These are phyloP conservation scores for Phytophthora hybrid DNA, from an alignment of 352 stramenopile species.

Conservation along the genomic window DNA sequence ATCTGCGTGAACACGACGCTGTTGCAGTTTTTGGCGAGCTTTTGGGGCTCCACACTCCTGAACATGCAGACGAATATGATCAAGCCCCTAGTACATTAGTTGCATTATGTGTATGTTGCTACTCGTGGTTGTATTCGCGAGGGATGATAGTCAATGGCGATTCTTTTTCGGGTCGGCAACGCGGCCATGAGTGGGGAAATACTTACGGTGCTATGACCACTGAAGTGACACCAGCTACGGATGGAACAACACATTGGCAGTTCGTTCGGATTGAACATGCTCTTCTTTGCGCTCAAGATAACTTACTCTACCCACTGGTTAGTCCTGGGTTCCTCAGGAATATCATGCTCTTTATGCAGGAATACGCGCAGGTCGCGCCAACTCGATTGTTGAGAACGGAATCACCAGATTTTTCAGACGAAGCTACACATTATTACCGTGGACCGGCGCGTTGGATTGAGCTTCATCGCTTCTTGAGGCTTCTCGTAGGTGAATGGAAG, in stretches of 20 bases:
- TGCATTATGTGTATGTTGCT: conserved; percentile 60
- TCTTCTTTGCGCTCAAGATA: conserved; percentile 72
- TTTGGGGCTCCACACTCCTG: conserved; percentile 52
- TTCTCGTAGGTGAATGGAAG: conserved; percentile 79
- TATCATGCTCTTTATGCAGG: conserved; percentile 57
- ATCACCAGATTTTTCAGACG: conserved; percentile 11
- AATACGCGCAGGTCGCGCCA: conserved; percentile 57
- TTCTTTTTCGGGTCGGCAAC: conserved; percentile 21
- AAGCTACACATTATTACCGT: neutral
- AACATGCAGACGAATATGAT: conserved; percentile 40
- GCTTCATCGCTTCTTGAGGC: conserved; percentile 66
- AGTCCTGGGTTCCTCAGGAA: conserved; percentile 68
- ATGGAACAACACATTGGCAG: conserved; percentile 61
- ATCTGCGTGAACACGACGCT: conserved; percentile 56
- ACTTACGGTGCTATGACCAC: neutral
- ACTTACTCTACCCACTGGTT: conserved; percentile 75
- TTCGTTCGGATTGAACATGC: conserved; percentile 64
- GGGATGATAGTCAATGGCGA: conserved; percentile 67
- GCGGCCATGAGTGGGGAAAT: conserved; percentile 4
- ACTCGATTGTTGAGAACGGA: conserved; percentile 19
- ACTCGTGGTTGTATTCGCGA: conserved; percentile 69
- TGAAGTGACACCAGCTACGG: conserved; percentile 24
- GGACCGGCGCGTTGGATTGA: conserved; percentile 54
- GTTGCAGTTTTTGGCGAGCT: conserved; percentile 77
- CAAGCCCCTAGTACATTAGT: conserved; percentile 58